phyloP scores from a whole-genome alignment of 306 rosid genomes.

The Hippophae gyantsensis region DNA sequence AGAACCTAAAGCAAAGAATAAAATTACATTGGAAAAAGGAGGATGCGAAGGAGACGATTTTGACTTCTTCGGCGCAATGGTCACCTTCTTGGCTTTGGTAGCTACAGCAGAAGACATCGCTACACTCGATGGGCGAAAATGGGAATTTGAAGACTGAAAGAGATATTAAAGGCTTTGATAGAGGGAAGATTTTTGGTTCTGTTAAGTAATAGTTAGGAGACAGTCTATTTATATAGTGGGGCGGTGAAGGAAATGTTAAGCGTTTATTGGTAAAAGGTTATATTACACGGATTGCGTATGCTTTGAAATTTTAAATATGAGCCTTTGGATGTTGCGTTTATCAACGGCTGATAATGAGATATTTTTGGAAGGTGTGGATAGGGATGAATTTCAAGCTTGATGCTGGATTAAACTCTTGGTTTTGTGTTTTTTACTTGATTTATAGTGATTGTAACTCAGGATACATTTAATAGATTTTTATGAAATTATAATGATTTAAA shows the following conservation, averaged over 20 bases:
- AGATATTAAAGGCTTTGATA: neutral
- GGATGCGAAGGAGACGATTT: slow-evolving; percentile 30
- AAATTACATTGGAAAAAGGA: slow-evolving; percentile 23
- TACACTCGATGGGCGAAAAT: neutral
- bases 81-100: slow-evolving; percentile 20
- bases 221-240: slow-evolving; percentile 22
- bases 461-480: neutral
- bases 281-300: slow-evolving; percentile 23
- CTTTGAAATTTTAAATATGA: neutral
- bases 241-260: neutral
- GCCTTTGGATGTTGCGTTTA: slow-evolving; percentile 19
- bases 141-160: too few relatives aligned
- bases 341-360: slow-evolving; percentile 18
- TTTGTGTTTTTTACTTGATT: slow-evolving; percentile 27
- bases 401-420: neutral
- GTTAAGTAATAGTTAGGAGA: neutral
- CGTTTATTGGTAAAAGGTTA: slow-evolving; percentile 21
- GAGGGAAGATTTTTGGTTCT: neutral
- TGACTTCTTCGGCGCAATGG: slow-evolving; percentile 9
- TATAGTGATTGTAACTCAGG: slow-evolving; percentile 5
- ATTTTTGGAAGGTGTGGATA: slow-evolving; percentile 9
- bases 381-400: neutral
- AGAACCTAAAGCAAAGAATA: neutral
- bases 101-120: slow-evolving; percentile 18
- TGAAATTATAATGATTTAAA: neutral